A percentile compares a stretch with the other conserved stretches of the same genome.
These are phyloP conservation scores for Chrysanthemum seticuspe DNA, from an alignment of 129 eudicot species.

Conservation along the genomic window DNA sequence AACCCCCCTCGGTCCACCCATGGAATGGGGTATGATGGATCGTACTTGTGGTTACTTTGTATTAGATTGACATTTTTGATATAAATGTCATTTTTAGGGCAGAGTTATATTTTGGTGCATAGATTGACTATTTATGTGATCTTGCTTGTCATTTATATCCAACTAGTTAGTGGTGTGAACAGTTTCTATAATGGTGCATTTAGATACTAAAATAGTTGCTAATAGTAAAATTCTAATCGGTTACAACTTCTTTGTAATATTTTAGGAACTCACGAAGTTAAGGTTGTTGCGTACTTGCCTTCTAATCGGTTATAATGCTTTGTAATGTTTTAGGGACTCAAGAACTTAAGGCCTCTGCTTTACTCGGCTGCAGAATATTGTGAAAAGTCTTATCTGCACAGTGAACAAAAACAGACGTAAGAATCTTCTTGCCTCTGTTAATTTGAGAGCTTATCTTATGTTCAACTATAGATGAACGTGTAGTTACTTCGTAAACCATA, in stretches of 20 bases:
- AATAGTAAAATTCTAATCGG: slow-evolving; percentile 1
- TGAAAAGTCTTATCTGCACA: slow-evolving; percentile 91
- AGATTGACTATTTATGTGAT: too few relatives aligned
- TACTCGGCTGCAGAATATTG: slow-evolving; percentile 97
- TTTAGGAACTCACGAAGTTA: slow-evolving; percentile 87
- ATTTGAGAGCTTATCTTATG: slow-evolving; percentile 11
- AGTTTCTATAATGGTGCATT: slow-evolving; percentile 9
- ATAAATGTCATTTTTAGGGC: too few relatives aligned
- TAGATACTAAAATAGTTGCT: slow-evolving; percentile 7
- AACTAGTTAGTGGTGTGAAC: not conserved
- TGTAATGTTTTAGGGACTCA: slow-evolving; percentile 67
- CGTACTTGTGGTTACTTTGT: too few relatives aligned
- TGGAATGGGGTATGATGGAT: too few relatives aligned
- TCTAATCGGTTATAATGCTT: slow-evolving; percentile 18
- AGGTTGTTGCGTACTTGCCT: slow-evolving; percentile 25
- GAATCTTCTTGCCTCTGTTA: slow-evolving; percentile 26
- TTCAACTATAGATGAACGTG: slow-evolving; percentile 3
- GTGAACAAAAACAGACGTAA: slow-evolving; percentile 93
- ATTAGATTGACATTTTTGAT: too few relatives aligned
- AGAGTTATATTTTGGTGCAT: too few relatives aligned
- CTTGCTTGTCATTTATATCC: too few relatives aligned
- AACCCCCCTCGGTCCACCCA: too few relatives aligned
- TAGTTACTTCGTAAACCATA: slow-evolving; percentile 3
- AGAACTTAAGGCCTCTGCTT: slow-evolving; percentile 92
- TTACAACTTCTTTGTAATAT: slow-evolving; percentile 18